Base-by-base conservation (phyloP, 2,329 filamentous ascomycete species). In the Trichoderma polysporum region DNA sequence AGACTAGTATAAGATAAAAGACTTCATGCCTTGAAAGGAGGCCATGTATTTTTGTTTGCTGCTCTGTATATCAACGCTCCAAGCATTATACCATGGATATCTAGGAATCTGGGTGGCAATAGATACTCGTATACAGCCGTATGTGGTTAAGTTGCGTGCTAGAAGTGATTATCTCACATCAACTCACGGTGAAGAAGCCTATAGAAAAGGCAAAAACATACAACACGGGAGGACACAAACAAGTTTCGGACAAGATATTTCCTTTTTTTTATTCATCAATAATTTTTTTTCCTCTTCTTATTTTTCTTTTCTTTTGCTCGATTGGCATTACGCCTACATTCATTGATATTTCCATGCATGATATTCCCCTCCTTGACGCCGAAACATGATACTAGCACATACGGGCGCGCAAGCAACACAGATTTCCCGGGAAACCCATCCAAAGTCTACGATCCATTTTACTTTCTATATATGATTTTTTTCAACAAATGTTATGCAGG, bases 371-470 rank as follows among this genome's bases (percentile, higher is more conserved):
- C 13, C n/a, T 29, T 3, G 19, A 47, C 37, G 50, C 37, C 50
- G 27, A 56, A 1, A 35, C 37, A 64, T 63, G 35, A 41, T 22
- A 31, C 12, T 13, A 47, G 29, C 66, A 66, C 66, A 66, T 54
- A 54, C 45, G 15, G 19, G 35, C 35, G 37, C 50, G 61, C 61
- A 64, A 47, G 59, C 45, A n/a, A 61, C 29, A 58, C 47, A 53
- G 47, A 52, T n/a, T 13, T 59, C 50, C 53, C 7, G 17, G 45
- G 60, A 45, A 65, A 54, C 4, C 41, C 35, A 50, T 31, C 56
- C 47, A 66, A 45, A 68, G 66, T 68, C 66, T 68, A 68, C 66
- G 66, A 68, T 68, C 54, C 66, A 60, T 54, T 68, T 58, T 66
- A 66, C 65, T 50, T 33, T 60, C 49, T 71, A 68, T 71, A 68